A percentile compares a stretch with the other conserved stretches of the same genome.
These are phyloP conservation scores for Cordyceps cicadae DNA, from an alignment of 2,329 filamentous ascomycete genomes.

Conservation along the genomic window DNA sequence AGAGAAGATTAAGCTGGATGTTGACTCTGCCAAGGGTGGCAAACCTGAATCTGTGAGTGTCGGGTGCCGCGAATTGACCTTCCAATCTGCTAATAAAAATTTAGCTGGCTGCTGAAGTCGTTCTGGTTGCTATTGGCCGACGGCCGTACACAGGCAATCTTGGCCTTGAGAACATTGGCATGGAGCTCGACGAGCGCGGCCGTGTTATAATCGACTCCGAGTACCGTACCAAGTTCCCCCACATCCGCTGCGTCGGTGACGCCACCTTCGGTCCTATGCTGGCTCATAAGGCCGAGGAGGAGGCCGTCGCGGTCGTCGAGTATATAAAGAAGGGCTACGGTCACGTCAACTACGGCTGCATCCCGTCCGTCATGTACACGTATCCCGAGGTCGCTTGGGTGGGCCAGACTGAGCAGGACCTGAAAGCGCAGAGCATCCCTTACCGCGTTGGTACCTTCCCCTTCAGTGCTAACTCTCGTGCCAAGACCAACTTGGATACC, in stretches of 20 bases:
- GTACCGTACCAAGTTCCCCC: conserved; percentile 94
- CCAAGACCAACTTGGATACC: conserved; percentile 96
- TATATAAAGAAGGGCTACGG: conserved; percentile 97
- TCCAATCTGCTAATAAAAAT: conserved; percentile 15
- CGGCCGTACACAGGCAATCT: conserved; percentile 89
- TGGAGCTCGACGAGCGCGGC: conserved; percentile 87
- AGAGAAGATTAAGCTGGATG: conserved; percentile 68
- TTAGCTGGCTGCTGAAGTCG: conserved; percentile 86
- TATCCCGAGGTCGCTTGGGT: conserved; percentile 98
- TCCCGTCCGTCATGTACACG: conserved; percentile 99
- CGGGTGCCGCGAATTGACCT: background rate
- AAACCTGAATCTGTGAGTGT: conserved; percentile 77
- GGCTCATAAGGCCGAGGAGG: conserved; percentile 98
- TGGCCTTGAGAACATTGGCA: conserved; percentile 85
- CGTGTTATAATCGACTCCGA: conserved; percentile 96
- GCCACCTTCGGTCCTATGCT: conserved; percentile 98
- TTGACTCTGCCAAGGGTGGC: conserved; percentile 92
- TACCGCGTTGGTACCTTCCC: conserved; percentile 94
- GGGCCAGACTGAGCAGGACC: conserved; percentile 90
- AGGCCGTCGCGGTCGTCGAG: conserved; percentile 88
- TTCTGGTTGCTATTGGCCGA: conserved; percentile 93
- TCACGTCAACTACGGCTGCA: conserved; percentile 97
- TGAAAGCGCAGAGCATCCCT: conserved; percentile 81
- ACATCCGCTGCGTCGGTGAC: conserved; percentile 95
- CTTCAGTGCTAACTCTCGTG: conserved; percentile 95